These are phyloP conservation scores for Periconia sp. DNA, from an alignment of 2,329 filamentous ascomycete species.

Conservation along the genomic window DNA sequence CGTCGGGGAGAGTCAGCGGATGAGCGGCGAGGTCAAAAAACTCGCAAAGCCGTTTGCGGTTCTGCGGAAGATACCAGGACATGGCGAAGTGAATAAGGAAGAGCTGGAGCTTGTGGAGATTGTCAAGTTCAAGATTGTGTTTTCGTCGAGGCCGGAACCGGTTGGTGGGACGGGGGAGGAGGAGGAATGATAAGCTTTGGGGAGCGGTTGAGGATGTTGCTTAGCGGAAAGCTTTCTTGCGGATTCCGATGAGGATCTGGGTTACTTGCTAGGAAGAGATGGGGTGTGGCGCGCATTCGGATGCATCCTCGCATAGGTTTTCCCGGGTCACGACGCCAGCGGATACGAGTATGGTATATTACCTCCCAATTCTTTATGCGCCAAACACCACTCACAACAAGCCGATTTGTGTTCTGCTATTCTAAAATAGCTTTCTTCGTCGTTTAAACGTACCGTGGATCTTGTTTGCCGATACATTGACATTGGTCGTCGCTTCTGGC, in stretches of 20 bases:
- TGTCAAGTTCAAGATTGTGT: constrained; percentile 83
- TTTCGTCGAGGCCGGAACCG: constrained; percentile 82
- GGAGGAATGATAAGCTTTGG: constrained; percentile 6
- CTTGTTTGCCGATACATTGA: neutral
- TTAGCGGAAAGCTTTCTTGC: neutral
- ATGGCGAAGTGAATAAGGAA: constrained; percentile 22
- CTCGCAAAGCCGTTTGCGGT: constrained; percentile 76
- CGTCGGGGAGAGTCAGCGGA: constrained; percentile 82
- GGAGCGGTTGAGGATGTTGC: neutral
- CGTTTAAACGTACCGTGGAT: no score
- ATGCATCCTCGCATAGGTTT: no score
- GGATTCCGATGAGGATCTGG: no score
- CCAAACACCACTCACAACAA: neutral
- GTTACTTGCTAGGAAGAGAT: neutral
- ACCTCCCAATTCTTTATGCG: no score
- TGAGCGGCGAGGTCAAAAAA: constrained; percentile 90
- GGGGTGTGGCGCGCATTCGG: no score
- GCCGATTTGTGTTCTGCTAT: neutral
- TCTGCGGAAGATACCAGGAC: constrained; percentile 54
- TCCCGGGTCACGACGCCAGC: no score
- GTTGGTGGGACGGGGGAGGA: constrained; percentile 49
- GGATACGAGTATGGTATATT: no score
- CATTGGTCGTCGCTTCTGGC: constrained; percentile 7
- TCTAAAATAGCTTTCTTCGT: neutral
- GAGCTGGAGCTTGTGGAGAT: constrained; percentile 85